Conservation (phyloP, 306 rosid genomes). For the Malus asiatica region DNA sequence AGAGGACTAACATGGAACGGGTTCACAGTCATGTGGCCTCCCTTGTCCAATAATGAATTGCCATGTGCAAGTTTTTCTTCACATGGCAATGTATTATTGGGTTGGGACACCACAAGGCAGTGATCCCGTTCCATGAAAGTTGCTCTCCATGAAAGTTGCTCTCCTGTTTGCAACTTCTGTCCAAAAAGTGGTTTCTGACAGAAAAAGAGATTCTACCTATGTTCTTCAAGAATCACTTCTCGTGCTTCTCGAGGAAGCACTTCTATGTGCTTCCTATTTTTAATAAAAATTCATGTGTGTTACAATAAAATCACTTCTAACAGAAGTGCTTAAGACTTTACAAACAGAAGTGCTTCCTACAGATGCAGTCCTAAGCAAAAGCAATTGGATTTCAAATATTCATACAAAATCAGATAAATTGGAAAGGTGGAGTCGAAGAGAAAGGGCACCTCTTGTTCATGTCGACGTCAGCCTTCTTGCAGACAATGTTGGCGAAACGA, state of each 20-base stretch:
- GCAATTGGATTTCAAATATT: background rate
- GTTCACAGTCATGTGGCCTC: no score
- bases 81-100: no score
- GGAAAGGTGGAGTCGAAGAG: background rate
- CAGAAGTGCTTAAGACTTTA: background rate
- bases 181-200: background rate
- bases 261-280: no score
- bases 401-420: background rate
- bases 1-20: no score
- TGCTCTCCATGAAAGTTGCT: no score
- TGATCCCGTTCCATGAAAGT: no score
- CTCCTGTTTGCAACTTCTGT: background rate
- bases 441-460: constrained; percentile 22
- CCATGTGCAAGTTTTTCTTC: no score
- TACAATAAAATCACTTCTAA: background rate
- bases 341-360: background rate
- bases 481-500: constrained; percentile 26
- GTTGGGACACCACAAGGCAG: no score
- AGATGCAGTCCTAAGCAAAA: no score
- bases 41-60: no score
- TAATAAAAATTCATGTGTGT: no score
- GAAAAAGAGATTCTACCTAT: background rate
- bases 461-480: constrained; percentile 34
- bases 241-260: background rate
- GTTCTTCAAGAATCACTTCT: background rate